Conservation (phyloP, 306 rosid genomes). For the Cicer pinnatifidum region DNA sequence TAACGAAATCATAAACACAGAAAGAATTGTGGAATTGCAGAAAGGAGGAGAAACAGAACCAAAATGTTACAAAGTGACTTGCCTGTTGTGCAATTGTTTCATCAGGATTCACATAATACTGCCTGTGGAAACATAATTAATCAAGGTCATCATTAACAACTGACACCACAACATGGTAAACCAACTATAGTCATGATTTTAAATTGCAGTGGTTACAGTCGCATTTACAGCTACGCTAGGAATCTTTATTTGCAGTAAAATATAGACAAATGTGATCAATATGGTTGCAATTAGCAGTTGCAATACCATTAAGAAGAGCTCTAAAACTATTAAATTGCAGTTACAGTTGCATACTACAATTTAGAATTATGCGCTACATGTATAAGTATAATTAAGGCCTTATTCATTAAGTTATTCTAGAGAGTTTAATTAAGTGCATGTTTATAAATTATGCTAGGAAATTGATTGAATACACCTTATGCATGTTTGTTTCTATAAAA, state of each 20-base stretch:
- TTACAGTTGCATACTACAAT: no score
- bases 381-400: no score
- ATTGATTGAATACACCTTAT: background rate
- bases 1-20: conserved; percentile 17
- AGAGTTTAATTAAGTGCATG: background rate
- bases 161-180: background rate
- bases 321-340: no score
- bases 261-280: no score
- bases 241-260: no score
- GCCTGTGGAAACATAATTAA: conserved; percentile 60
- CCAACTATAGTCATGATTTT: background rate
- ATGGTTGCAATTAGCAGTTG: no score
- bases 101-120: conserved; percentile 78
- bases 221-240: no score
- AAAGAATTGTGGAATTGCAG: background rate
- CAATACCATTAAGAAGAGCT: no score
- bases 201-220: no score
- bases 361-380: no score
- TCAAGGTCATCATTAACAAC: background rate
- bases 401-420: background rate
- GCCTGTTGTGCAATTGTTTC: conserved; percentile 70
- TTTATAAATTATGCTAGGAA: background rate
- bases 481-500: background rate
- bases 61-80: conserved; percentile 20
- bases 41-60: background rate